Evolutionary conservation across 2,329 filamentous ascomycete genomes (phyloP).

Genomic region (Passalora sequoiae): DNA sequence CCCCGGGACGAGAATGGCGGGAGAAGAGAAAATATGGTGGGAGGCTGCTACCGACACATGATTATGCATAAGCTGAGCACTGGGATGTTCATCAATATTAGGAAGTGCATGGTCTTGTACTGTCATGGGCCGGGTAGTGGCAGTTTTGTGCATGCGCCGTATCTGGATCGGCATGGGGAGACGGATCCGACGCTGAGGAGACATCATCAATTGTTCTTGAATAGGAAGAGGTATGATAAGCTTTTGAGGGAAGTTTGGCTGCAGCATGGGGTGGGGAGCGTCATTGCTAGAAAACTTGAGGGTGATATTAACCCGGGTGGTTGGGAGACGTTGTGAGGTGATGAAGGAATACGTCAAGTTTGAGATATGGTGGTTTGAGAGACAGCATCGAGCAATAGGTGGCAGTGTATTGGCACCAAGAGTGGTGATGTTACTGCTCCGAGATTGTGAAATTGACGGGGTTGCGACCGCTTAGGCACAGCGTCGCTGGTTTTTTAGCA

Average conservation of each 20-base stretch:
- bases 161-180: slow-evolving; percentile 94
- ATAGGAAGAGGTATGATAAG: slow-evolving; percentile 88
- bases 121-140: slow-evolving; percentile 70
- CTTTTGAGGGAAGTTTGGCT: slow-evolving; percentile 83
- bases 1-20: slow-evolving; percentile 55
- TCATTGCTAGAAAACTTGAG: slow-evolving; percentile 85
- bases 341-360: background rate
- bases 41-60: slow-evolving; percentile 89
- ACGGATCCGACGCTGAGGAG: slow-evolving; percentile 82
- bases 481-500: too few relatives aligned
- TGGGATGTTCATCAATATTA: slow-evolving; percentile 93
- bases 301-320: slow-evolving; percentile 95
- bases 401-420: too few relatives aligned
- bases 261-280: slow-evolving; percentile 77
- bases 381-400: background rate
- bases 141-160: slow-evolving; percentile 81
- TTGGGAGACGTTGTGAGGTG: slow-evolving; percentile 67
- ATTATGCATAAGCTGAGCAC: slow-evolving; percentile 81
- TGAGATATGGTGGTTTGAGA: background rate
- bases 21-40: too few relatives aligned
- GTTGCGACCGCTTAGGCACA: too few relatives aligned
- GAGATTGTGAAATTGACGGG: too few relatives aligned
- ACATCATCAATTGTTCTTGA: slow-evolving; percentile 83
- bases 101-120: slow-evolving; percentile 90
- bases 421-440: too few relatives aligned